Conservation (phyloP, 495 filamentous ascomycete species). For the Neurospora discreta region DNA sequence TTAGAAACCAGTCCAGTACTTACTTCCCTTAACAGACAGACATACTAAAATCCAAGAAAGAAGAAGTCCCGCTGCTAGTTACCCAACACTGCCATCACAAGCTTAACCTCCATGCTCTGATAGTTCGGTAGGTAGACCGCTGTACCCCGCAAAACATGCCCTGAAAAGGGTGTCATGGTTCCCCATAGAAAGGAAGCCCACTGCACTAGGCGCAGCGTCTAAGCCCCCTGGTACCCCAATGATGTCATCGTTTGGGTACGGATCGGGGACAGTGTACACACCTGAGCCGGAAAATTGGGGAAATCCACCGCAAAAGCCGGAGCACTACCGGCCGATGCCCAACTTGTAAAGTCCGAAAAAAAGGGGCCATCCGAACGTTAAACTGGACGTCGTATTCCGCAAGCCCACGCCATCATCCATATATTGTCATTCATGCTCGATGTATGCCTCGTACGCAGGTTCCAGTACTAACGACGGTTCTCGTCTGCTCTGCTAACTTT, state of each 20-base stretch:
- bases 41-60: background rate
- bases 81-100: too few species aligned
- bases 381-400: background rate
- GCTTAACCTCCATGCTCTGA: background rate
- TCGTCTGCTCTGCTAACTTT: too few species aligned
- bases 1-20: background rate
- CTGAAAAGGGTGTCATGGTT: background rate
- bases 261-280: background rate
- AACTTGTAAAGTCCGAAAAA: background rate
- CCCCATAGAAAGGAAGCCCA: background rate
- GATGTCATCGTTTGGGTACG: background rate
- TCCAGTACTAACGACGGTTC: too few species aligned
- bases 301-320: background rate
- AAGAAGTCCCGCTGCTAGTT: background rate
- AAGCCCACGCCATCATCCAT: too few species aligned
- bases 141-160: background rate
- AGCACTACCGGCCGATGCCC: background rate
- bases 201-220: background rate
- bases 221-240: background rate
- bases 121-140: background rate
- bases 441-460: too few species aligned
- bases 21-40: too few species aligned
- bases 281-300: background rate
- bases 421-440: too few species aligned
- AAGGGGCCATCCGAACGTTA: background rate